Base-by-base conservation (phyloP, 805 yeast species). In the Cyberlindnera americana region DNA sequence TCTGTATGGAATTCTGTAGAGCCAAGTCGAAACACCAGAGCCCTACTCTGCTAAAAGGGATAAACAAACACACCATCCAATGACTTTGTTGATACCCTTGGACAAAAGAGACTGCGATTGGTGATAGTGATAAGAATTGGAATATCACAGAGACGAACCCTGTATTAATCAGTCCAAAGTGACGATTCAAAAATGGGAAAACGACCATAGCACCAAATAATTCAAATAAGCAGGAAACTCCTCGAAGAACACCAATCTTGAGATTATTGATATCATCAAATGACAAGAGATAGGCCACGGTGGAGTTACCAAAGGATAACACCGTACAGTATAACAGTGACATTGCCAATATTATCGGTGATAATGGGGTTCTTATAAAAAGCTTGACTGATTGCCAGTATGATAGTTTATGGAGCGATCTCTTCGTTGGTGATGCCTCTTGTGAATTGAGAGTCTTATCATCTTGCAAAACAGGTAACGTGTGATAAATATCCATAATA, bases 11-110 rank as follows among this genome's bases (percentile, higher is more conserved):
- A 18, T 57, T 50, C 42, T 65, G 69, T 1, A 61, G 51, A 19
- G 66, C 49, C 22, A 66, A 48, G 39, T 65, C 70, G 47, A 62
- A 65, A 18, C 72, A 69, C 71, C 72, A 67, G 10, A 67, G 49
- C 1, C 72, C 72, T 17, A 66, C 40, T 13, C 72, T 49, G 15
- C 65, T 57, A n/a, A 64, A 33, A 6, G 60, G 60, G 19, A 53
- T 45, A 37, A 54, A 53, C 25, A 52, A 14, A 40, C 50, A 49
- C 34, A 53, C 45, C 13, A 54, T 27, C 54, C 52, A 52, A 19
- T 48, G 49, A 1, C 52, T 43, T 16, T 40, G 26, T 9, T 35
- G 36, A 27, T 34, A 46, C 6, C 35, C 26, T 18, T 41, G 19
- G 4, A 34, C 16, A 28, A 57, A 53, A 2, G 54, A 47, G 22